These are phyloP conservation scores for Potentilla sterilis DNA, from an alignment of 306 rosid genomes.

Conservation along the genomic window DNA sequence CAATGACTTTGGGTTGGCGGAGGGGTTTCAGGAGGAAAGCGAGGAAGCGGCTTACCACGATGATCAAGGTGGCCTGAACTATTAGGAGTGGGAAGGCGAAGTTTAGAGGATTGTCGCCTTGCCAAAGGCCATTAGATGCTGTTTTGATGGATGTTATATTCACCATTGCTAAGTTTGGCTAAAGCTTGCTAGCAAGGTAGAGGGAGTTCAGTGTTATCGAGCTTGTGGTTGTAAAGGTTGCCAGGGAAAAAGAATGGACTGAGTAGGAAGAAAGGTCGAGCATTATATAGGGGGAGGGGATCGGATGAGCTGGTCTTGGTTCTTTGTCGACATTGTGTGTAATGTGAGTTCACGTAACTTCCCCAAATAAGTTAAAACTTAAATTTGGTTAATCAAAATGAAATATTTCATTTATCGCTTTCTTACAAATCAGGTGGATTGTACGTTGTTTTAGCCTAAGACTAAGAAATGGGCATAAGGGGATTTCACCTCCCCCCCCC, in stretches of 20 bases:
- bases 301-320: neutral
- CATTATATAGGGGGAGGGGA: neutral
- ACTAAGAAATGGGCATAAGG: too few species aligned
- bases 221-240: neutral
- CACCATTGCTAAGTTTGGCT: conserved; percentile 3
- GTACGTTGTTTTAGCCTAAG: neutral
- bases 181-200: neutral
- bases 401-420: neutral
- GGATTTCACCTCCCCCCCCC: too few species aligned
- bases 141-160: conserved; percentile 66
- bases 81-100: conserved; percentile 80
- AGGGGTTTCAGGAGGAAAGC: conserved; percentile 74
- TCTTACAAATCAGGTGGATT: neutral
- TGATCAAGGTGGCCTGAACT: conserved; percentile 50
- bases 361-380: neutral
- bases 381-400: neutral
- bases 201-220: neutral
- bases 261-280: neutral
- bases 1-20: conserved; percentile 85
- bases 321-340: neutral
- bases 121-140: conserved; percentile 73
- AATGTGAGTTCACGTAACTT: neutral
- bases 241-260: neutral
- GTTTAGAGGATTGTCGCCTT: conserved; percentile 75
- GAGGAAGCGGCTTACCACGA: conserved; percentile 54